A percentile compares a stretch with the other conserved stretches of the same genome.
Conservation (phyloP, 139 green algal genomes). For the Micromonas commoda region DNA sequence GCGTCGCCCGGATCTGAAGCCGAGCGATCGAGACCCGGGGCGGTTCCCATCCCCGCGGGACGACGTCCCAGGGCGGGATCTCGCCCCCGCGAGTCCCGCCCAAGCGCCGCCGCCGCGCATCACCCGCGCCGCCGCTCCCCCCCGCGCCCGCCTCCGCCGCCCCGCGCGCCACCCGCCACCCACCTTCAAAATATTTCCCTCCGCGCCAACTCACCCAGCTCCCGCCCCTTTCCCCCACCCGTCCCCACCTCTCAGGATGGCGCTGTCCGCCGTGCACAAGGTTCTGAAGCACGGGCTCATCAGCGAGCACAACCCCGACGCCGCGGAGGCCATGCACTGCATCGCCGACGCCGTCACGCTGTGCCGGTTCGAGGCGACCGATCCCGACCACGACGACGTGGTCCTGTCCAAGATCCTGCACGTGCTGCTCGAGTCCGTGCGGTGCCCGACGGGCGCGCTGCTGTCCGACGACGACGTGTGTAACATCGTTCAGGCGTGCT, state of each 20-base stretch:
- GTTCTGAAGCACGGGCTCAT: constrained; percentile 70
- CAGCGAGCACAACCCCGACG: constrained; percentile 25
- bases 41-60: no score
- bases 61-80: no score
- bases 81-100: no score
- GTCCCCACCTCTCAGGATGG: constrained; percentile 45
- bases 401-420: constrained; percentile 92
- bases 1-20: no score
- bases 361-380: constrained; percentile 91
- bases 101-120: no score
- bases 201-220: not conserved
- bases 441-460: constrained; percentile 41
- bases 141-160: no score
- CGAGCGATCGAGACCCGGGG: no score
- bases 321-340: constrained; percentile 63
- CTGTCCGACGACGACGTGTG: constrained; percentile 65
- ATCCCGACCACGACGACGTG: constrained; percentile 80
- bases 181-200: not conserved
- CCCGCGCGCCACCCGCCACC: no score
- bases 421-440: constrained; percentile 61
- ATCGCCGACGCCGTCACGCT: constrained; percentile 79
- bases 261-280: constrained; percentile 68
- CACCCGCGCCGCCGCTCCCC: no score
- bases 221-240: not conserved
- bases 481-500: constrained; percentile 70